A percentile compares a stretch with the other conserved stretches of the same genome.
Conservation (phyloP, 495 filamentous ascomycete species). For the Aspergillus indologenus region DNA sequence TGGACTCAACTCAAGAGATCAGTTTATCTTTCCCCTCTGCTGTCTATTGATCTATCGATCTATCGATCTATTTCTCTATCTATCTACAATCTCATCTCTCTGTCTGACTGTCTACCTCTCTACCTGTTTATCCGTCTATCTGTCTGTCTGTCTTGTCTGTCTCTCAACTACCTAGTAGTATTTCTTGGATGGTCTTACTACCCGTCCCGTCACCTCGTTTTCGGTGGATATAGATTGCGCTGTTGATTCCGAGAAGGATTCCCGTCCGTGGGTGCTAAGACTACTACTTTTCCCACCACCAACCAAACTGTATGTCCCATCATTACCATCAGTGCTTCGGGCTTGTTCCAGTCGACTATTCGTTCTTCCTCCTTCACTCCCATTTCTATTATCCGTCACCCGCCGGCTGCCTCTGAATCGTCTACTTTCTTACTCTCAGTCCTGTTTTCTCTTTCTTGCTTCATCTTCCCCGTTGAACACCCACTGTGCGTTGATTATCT, state of each 20-base stretch:
- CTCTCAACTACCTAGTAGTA: background rate
- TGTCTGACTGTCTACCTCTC: background rate
- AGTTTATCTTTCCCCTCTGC: background rate
- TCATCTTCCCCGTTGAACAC: background rate
- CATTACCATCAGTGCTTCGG: background rate
- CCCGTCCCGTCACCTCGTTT: background rate
- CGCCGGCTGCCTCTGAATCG: background rate
- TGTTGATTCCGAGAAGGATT: background rate
- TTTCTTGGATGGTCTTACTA: background rate
- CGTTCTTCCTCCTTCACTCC: background rate
- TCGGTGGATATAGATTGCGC: constrained; percentile 6
- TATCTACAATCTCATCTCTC: background rate
- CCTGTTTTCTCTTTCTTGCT: background rate
- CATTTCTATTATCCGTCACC: background rate
- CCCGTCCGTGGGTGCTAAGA: background rate
- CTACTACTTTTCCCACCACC: background rate
- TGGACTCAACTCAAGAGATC: constrained; percentile 12
- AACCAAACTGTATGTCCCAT: constrained; percentile 1
- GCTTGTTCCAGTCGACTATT: background rate
- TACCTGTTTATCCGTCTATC: background rate
- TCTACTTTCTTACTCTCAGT: background rate
- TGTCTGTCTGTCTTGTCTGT: background rate
- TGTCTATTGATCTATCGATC: background rate
- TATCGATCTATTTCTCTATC: background rate
- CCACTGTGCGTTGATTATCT: background rate